Percentiles rank a stretch among this genome's conserved stretches.
Conservation (phyloP, 495 filamentous ascomycete species). For the Xylaria grammica region DNA sequence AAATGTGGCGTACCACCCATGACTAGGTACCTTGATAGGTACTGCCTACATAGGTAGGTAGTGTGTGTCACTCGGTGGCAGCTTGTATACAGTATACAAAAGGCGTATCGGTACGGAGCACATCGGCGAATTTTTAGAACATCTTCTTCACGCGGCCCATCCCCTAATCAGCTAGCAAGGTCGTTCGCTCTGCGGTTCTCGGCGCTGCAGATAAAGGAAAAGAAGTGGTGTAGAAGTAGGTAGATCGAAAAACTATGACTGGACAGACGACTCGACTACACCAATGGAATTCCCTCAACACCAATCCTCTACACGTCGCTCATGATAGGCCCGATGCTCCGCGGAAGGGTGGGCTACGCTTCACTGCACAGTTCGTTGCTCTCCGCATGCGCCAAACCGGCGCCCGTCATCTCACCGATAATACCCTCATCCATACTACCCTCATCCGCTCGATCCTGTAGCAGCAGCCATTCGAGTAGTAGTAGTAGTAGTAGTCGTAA, state of each 20-base stretch:
- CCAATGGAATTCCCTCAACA: constrained; percentile 10
- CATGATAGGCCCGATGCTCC: constrained; percentile 16
- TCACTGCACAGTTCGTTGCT: constrained; percentile 16
- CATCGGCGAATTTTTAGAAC: neutral
- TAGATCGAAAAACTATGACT: neutral
- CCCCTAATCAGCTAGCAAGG: neutral
- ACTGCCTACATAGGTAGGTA: too few species aligned
- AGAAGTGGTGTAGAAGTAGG: neutral
- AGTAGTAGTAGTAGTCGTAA: neutral
- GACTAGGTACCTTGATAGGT: too few species aligned
- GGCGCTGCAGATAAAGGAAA: neutral
- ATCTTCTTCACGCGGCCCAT: neutral
- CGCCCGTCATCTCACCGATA: neutral
- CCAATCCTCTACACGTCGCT: neutral
- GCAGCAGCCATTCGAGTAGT: constrained; percentile 6
- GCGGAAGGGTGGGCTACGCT: constrained; percentile 11
- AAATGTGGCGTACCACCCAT: too few species aligned
- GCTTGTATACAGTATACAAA: too few species aligned
- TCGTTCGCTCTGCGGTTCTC: neutral
- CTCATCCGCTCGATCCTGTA: neutral
- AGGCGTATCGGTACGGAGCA: neutral
- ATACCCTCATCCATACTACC: neutral
- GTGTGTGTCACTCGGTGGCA: too few species aligned
- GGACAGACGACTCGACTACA: constrained; percentile 11
- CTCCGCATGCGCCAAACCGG: constrained; percentile 18